phyloP scores from a whole-genome alignment of 2,329 filamentous ascomycete genomes.

The Coniochaeta sp. region DNA sequence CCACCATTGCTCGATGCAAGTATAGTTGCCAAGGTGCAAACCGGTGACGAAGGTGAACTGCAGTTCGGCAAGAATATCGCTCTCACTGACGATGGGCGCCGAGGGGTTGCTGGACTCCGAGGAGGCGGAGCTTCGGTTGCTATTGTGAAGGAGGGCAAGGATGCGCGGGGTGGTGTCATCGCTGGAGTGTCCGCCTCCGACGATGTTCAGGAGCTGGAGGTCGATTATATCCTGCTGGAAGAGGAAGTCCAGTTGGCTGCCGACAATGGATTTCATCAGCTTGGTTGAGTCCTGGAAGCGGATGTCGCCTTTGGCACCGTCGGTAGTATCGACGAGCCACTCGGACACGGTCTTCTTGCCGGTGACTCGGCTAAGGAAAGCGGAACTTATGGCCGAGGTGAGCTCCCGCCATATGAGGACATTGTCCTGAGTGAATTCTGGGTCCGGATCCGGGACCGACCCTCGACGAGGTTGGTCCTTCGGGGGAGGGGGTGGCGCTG shows the following conservation, averaged over 20 bases:
- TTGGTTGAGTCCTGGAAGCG: slow-evolving; percentile 7
- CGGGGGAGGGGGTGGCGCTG: neutral
- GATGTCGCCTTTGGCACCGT: slow-evolving; percentile 38
- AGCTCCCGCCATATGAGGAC: slow-evolving; percentile 43
- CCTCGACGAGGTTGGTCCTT: neutral
- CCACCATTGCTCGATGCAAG: slow-evolving; percentile 57
- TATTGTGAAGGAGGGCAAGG: slow-evolving; percentile 27
- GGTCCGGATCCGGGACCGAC: slow-evolving; percentile 10
- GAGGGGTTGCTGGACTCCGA: neutral
- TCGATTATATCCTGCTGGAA: slow-evolving; percentile 36
- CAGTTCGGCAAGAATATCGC: slow-evolving; percentile 49
- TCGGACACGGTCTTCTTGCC: slow-evolving; percentile 27
- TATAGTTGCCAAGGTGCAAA: slow-evolving; percentile 48
- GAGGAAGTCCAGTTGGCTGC: slow-evolving; percentile 38
- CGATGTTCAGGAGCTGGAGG: slow-evolving; percentile 20
- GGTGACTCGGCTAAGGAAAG: slow-evolving; percentile 39
- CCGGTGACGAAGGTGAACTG: slow-evolving; percentile 54
- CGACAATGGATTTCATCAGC: slow-evolving; percentile 20
- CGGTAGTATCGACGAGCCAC: slow-evolving; percentile 48
- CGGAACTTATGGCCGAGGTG: slow-evolving; percentile 37
- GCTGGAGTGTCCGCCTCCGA: slow-evolving; percentile 18
- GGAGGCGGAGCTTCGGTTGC: slow-evolving; percentile 5
- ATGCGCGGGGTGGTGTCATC: slow-evolving; percentile 43
- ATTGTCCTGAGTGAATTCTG: slow-evolving; percentile 18
- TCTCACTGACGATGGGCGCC: slow-evolving; percentile 18